Conservation (phyloP, 2,329 filamentous ascomycete species). For the Colletotrichum tropicicola region DNA sequence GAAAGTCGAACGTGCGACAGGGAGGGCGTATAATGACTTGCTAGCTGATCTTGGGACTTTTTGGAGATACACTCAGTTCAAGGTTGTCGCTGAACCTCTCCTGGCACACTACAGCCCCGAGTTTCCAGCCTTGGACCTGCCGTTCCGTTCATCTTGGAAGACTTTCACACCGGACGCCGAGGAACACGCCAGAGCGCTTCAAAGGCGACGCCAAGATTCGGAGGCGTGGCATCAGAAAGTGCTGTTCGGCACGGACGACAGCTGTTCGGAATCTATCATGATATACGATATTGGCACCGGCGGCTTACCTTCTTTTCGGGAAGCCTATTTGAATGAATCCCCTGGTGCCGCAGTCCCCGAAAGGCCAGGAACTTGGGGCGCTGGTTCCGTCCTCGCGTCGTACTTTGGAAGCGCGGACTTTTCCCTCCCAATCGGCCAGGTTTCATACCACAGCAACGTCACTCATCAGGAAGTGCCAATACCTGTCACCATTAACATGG, state of each 20-base stretch:
- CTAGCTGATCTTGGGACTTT: background rate
- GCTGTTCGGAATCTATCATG: slow-evolving; percentile 49
- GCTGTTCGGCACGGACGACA: slow-evolving; percentile 44
- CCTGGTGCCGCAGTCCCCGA: slow-evolving; percentile 40
- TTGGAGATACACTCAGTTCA: slow-evolving; percentile 7
- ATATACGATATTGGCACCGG: slow-evolving; percentile 53
- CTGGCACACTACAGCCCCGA: background rate
- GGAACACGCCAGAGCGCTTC: background rate
- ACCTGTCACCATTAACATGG: slow-evolving; percentile 50
- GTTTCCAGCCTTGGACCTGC: background rate
- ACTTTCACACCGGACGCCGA: background rate
- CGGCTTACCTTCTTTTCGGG: slow-evolving; percentile 48
- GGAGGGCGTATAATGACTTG: background rate
- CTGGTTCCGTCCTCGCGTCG: slow-evolving; percentile 32
- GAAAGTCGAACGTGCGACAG: slow-evolving; percentile 21
- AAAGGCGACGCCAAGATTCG: background rate
- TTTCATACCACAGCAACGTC: slow-evolving; percentile 47
- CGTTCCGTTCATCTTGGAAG: background rate
- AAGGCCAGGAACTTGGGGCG: slow-evolving; percentile 36
- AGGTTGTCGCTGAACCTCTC: background rate
- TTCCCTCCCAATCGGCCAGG: slow-evolving; percentile 52
- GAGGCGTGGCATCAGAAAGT: slow-evolving; percentile 44
- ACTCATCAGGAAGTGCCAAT: slow-evolving; percentile 49
- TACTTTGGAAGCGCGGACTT: slow-evolving; percentile 46
- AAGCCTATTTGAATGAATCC: slow-evolving; percentile 40